A percentile compares a stretch with the other conserved stretches of the same genome.
phyloP scores from a whole-genome alignment of 805 yeast species.

The Zygosaccharomyces rouxii region DNA sequence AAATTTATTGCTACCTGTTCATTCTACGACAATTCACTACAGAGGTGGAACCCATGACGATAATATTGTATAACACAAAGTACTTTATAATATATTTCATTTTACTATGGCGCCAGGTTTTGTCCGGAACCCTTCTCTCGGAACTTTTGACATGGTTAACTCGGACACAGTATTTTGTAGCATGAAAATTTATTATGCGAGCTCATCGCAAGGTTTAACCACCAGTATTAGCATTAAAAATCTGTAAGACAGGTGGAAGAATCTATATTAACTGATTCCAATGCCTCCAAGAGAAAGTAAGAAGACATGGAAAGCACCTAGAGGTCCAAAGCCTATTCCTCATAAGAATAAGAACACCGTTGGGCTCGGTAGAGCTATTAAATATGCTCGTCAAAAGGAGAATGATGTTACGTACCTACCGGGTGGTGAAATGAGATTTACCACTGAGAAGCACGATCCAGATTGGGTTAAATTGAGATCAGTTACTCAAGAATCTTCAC shows the following conservation, averaged over 20 bases:
- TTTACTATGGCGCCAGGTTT: background rate
- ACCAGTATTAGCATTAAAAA: background rate
- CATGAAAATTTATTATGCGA: slow-evolving; percentile 1
- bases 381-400: slow-evolving; percentile 65
- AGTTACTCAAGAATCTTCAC: slow-evolving; percentile 88
- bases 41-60: slow-evolving; percentile 52
- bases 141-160: slow-evolving; percentile 3
- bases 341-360: slow-evolving; percentile 78
- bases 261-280: background rate
- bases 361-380: slow-evolving; percentile 82
- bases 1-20: slow-evolving; percentile 75
- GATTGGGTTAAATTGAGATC: slow-evolving; percentile 88
- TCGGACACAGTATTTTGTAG: background rate
- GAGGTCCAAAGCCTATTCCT: slow-evolving; percentile 87
- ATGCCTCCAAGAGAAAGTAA: slow-evolving; percentile 45
- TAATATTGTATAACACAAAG: background rate
- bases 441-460: slow-evolving; percentile 79
- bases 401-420: slow-evolving; percentile 69
- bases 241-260: background rate
- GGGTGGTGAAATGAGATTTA: slow-evolving; percentile 84
- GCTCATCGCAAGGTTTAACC: slow-evolving; percentile 12
- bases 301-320: slow-evolving; percentile 82
- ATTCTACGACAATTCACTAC: slow-evolving; percentile 81
- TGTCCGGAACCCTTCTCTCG: slow-evolving; percentile 2
- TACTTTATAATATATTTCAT: background rate